Evolutionary conservation across 2,329 filamentous ascomycete species (phyloP).

Genomic region (Clarireedia hainanense): DNA sequence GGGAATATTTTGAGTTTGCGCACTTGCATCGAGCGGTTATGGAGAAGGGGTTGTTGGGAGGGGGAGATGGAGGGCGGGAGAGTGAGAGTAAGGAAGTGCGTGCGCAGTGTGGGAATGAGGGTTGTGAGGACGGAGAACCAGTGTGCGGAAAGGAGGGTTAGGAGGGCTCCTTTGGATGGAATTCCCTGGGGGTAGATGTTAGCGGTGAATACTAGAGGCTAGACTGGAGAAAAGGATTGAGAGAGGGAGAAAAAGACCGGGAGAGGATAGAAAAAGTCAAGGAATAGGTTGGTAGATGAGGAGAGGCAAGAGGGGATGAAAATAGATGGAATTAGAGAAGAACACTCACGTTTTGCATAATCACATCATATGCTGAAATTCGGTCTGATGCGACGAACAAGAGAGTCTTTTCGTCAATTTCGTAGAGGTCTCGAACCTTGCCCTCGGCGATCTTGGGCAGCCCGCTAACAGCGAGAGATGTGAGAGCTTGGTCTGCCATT

Average conservation of each 20-base stretch:
- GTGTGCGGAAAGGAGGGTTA: slow-evolving; percentile 58
- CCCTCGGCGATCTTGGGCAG: slow-evolving; percentile 24
- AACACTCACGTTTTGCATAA: slow-evolving; percentile 64
- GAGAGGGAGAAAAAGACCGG: slow-evolving; percentile 31
- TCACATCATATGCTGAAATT: slow-evolving; percentile 91
- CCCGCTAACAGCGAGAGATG: not conserved
- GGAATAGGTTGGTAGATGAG: slow-evolving; percentile 21
- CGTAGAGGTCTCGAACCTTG: slow-evolving; percentile 79
- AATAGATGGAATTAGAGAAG: slow-evolving; percentile 32
- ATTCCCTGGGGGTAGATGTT: slow-evolving; percentile 44
- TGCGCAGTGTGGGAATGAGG: slow-evolving; percentile 49
- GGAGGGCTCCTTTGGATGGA: slow-evolving; percentile 57
- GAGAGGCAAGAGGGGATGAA: not conserved
- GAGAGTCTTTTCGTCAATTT: slow-evolving; percentile 60
- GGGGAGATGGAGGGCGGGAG: slow-evolving; percentile 43
- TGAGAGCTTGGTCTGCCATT: slow-evolving; percentile 4
- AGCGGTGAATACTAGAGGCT: slow-evolving; percentile 18
- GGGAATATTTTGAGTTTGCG: slow-evolving; percentile 56
- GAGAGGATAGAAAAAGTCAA: not conserved
- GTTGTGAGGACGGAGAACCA: slow-evolving; percentile 58
- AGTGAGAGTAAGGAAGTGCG: slow-evolving; percentile 53
- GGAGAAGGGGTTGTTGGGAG: slow-evolving; percentile 35
- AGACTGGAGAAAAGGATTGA: not conserved
- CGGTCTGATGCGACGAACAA: slow-evolving; percentile 84
- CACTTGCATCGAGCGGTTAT: slow-evolving; percentile 58